These are phyloP conservation scores for Pichia sp. DNA, from an alignment of 1,139 yeast species.

Conservation along the genomic window DNA sequence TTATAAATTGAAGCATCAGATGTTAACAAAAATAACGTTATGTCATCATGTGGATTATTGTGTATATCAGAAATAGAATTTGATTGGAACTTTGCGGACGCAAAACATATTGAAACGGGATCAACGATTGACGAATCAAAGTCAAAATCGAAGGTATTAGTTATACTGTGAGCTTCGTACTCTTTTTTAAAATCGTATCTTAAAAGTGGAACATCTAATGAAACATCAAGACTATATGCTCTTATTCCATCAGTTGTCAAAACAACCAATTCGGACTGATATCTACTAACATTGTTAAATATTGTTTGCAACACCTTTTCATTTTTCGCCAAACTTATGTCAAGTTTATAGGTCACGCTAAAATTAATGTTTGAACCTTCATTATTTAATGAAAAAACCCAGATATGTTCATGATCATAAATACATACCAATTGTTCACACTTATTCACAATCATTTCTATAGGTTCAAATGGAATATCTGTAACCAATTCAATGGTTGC, in stretches of 20 bases:
- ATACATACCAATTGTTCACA: constrained; percentile 24
- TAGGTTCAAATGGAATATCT: constrained; percentile 21
- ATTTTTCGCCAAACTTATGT: constrained; percentile 10
- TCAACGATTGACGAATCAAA: constrained; percentile 20
- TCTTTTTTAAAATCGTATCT: constrained; percentile 16
- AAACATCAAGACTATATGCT: constrained; percentile 19
- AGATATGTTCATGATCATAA: constrained; percentile 18
- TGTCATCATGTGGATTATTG: constrained; percentile 14
- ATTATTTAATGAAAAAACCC: constrained; percentile 21
- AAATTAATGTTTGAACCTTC: constrained; percentile 16
- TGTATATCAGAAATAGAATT: background rate
- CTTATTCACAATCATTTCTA: constrained; percentile 19
- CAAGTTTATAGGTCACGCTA: constrained; percentile 13
- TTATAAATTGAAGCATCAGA: constrained; percentile 51
- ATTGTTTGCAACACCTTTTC: constrained; percentile 24
- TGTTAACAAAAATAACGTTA: constrained; percentile 44
- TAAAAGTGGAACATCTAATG: constrained; percentile 17
- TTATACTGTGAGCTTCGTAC: too few relatives aligned
- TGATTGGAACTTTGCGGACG: constrained; percentile 25
- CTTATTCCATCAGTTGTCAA: constrained; percentile 20
- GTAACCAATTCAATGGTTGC: constrained; percentile 1
- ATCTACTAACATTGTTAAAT: constrained; percentile 25
- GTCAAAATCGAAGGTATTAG: constrained; percentile 4
- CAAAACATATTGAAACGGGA: constrained; percentile 44
- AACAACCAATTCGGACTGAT: constrained; percentile 25